Evolutionary conservation across 441 rosid genomes (phyloP), one percentile per base, ranked within the genome.

Genomic region (Gossypium schwendimanii): DNA sequence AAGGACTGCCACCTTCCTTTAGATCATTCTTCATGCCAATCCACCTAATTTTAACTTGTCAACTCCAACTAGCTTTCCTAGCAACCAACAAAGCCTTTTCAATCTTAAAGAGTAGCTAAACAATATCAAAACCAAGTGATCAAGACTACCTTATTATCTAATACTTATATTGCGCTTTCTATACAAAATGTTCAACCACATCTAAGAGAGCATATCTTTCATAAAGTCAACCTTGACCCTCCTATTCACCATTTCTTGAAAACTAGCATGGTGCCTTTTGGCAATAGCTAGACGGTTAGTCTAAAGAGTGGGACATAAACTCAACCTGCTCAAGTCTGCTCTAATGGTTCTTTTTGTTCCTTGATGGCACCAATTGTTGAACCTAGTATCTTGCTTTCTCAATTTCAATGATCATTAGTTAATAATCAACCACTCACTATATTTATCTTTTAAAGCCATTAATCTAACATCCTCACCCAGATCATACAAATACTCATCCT

Each of bases 61-160:
- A 39, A 9, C 45, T 39, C 65, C 65, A 31, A 61, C 21, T 58
- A 58, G 63, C 63, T 58, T 58, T 58, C 39, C 45, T 12, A 1
- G 20, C 44, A 60, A 61, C 66, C 47, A 33, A 61, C 6, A 17
- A 10, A 62, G 14, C 23, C 55, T 50, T 55, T 20, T 55, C 36
- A 44, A 62, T 39, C 15, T 10, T 62, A 20, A 60, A 28, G 44
- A 15, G 45, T 31, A 62, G 66, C 66, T 36, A 36, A 33, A 62
- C 24, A 62, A 62, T 36, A 33, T 62, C 47, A 36, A 62, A 62
- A 62, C 49, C 24, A 62, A 15, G n/a, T 62, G 66, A 33, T 62
- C 24, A 15, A 15, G 12, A 17, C 24, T 17, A 36, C 49, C 23
- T 18, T 57, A 57, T 33, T 33, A 33, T n/a, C 7, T 9, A 45